Percentiles rank a stretch among this genome's conserved stretches.
Conservation (phyloP, 2,329 filamentous ascomycete species). For the Aureobasidium sp. region DNA sequence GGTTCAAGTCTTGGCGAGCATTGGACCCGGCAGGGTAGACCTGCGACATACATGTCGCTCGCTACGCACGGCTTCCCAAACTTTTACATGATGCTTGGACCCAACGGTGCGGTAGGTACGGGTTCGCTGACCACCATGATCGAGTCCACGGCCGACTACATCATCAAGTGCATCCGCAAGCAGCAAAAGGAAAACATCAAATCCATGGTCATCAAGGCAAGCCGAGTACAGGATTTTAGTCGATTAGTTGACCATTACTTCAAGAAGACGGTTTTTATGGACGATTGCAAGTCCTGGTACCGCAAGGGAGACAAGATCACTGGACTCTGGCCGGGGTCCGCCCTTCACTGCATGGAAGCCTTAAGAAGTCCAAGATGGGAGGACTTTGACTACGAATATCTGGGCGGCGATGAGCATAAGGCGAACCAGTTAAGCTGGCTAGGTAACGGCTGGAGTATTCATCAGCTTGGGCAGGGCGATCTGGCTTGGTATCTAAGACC, state of each 20-base stretch:
- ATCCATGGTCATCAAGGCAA: conserved; percentile 48
- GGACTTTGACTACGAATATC: conserved; percentile 51
- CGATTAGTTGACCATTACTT: too few relatives aligned
- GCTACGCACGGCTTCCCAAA: conserved; percentile 37
- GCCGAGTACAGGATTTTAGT: conserved; percentile 59
- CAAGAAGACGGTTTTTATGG: conserved; percentile 50
- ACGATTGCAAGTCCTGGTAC: conserved; percentile 52
- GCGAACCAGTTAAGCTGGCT: conserved; percentile 42
- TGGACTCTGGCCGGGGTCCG: conserved; percentile 50
- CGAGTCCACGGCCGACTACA: conserved; percentile 42
- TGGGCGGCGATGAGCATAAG: too few relatives aligned
- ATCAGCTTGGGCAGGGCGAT: too few relatives aligned
- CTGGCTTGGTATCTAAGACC: too few relatives aligned
- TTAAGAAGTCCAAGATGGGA: conserved; percentile 51
- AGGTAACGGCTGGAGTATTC: conserved; percentile 42
- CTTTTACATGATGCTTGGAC: conserved; percentile 46
- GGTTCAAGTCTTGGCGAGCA: too few relatives aligned
- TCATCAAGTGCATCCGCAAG: conserved; percentile 26
- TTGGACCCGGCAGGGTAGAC: conserved; percentile 40
- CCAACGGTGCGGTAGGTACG: conserved; percentile 45
- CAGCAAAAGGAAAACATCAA: conserved; percentile 43
- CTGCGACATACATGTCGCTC: conserved; percentile 27
- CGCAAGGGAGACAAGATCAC: conserved; percentile 33
- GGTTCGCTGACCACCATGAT: conserved; percentile 48
- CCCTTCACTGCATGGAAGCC: conserved; percentile 57